A percentile compares a stretch with the other conserved stretches of the same genome.
phyloP scores from a whole-genome alignment of 2,329 filamentous ascomycete genomes.

The Herpomyces periplanetae region DNA sequence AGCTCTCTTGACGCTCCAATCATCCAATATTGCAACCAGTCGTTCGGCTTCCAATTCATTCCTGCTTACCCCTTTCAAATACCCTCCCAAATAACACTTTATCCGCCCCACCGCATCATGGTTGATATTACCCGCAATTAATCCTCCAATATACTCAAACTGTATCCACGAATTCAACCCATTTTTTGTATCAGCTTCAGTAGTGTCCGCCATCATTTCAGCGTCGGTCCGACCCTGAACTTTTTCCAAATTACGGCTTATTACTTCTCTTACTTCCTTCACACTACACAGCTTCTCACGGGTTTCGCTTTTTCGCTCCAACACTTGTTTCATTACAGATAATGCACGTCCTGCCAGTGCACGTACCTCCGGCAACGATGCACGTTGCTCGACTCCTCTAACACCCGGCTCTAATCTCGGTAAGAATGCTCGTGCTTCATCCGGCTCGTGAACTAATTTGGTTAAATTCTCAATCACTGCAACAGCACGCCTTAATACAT shows the following conservation, averaged over 20 bases:
- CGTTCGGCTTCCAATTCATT: conserved; percentile 17
- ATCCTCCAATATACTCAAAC: conserved; percentile 47
- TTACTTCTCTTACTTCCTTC: conserved; percentile 34
- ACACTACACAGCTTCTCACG: conserved; percentile 31
- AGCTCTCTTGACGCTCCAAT: conserved; percentile 58
- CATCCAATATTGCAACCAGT: conserved; percentile 27
- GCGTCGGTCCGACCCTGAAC: conserved; percentile 15
- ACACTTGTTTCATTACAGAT: conserved; percentile 75
- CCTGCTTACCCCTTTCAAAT: conserved; percentile 30
- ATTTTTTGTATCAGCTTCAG: too few species aligned
- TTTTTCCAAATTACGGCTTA: too few species aligned
- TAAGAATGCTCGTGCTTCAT: conserved; percentile 74
- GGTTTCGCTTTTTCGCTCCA: conserved; percentile 17
- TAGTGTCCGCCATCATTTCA: conserved; percentile 19
- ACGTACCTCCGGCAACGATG: conserved; percentile 72
- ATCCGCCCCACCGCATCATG: conserved; percentile 39
- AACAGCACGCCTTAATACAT: conserved; percentile 74
- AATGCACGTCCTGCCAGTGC: conserved; percentile 50
- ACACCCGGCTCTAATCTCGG: conserved; percentile 82
- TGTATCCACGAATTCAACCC: too few species aligned
- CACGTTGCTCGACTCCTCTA: conserved; percentile 46
- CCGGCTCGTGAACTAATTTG: conserved; percentile 76
- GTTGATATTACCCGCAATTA: conserved; percentile 62
- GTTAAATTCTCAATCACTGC: conserved; percentile 94
- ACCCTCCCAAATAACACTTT: conserved; percentile 23